These are phyloP conservation scores for Leccinum barrowsii DNA, from an alignment of 768 basidiomycete species.

Conservation along the genomic window DNA sequence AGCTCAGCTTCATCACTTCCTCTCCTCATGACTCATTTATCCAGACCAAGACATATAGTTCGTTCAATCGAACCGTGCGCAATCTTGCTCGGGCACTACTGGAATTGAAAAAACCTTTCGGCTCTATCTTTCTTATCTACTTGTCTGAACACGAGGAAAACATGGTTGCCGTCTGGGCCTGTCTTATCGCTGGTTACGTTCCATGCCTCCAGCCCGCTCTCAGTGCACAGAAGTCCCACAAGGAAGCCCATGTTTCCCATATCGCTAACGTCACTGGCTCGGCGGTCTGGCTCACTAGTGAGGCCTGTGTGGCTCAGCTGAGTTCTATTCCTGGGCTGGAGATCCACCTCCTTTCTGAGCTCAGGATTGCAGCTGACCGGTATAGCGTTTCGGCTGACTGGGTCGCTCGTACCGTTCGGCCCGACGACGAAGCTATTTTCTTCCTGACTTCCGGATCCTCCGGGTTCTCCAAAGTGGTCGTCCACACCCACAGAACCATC, in stretches of 20 bases:
- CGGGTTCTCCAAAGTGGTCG: not conserved
- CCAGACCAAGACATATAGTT: not conserved
- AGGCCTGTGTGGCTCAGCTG: conserved; percentile 18
- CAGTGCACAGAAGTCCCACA: not conserved
- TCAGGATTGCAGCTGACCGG: conserved; percentile 17
- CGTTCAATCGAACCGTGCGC: not conserved
- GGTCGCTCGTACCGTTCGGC: conserved; percentile 5
- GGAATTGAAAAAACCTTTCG: not conserved
- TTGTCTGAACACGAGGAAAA: not conserved
- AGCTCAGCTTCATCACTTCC: conserved; percentile 24
- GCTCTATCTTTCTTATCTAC: not conserved
- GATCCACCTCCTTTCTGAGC: conserved; percentile 19
- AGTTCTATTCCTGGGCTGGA: conserved; percentile 3
- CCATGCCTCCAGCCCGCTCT: not conserved
- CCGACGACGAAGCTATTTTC: not conserved
- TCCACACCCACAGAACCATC: not conserved
- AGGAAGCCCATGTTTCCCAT: conserved; percentile 3
- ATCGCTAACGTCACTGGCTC: conserved; percentile 17
- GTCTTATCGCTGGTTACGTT: not conserved
- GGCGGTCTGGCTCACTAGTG: conserved; percentile 21
- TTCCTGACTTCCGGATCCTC: not conserved
- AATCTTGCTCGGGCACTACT: not conserved
- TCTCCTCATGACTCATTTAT: conserved; percentile 25
- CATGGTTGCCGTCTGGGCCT: not conserved
- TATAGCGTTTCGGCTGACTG: conserved; percentile 6